These are phyloP conservation scores for Fusarium agapanthi DNA, from an alignment of 2,329 filamentous ascomycete genomes.

Conservation along the genomic window DNA sequence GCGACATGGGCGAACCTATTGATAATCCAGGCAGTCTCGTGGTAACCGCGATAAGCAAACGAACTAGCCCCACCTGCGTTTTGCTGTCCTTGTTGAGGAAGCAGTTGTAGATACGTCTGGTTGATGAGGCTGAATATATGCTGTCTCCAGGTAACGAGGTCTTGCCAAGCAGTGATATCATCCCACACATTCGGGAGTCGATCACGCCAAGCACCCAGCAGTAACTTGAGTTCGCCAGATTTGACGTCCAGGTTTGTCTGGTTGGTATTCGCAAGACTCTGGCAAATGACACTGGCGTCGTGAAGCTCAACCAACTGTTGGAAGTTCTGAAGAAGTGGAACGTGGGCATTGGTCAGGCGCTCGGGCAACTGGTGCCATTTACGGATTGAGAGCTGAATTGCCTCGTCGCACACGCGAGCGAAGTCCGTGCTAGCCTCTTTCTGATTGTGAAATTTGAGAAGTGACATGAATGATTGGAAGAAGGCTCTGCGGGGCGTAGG, in stretches of 20 bases:
- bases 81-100: constrained; percentile 77
- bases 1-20: constrained; percentile 98
- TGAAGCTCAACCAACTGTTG: constrained; percentile 97
- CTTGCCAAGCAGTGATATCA: constrained; percentile 99
- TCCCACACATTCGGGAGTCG: constrained; percentile 98
- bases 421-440: constrained; percentile 83
- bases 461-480: constrained; percentile 98
- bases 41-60: constrained; percentile 95
- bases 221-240: constrained; percentile 92
- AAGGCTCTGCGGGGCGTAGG: constrained; percentile 93
- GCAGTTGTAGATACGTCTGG: constrained; percentile 84
- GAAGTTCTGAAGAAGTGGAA: constrained; percentile 95
- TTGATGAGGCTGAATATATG: constrained; percentile 99
- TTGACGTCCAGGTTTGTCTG: constrained; percentile 89
- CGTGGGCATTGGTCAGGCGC: constrained; percentile 92
- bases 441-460: constrained; percentile 93
- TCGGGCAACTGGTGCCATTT: constrained; percentile 99
- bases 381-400: constrained; percentile 93
- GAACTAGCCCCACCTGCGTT: constrained; percentile 85
- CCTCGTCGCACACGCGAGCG: constrained; percentile 90
- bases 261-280: constrained; percentile 86
- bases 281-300: constrained; percentile 95
- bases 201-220: constrained; percentile 95
- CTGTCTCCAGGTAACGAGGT: constrained; percentile 98
- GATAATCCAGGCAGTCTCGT: constrained; percentile 99